A percentile compares a stretch with the other conserved stretches of the same genome.
phyloP scores from a whole-genome alignment of 257 asterid genomes.

The Buddleja alternifolia region DNA sequence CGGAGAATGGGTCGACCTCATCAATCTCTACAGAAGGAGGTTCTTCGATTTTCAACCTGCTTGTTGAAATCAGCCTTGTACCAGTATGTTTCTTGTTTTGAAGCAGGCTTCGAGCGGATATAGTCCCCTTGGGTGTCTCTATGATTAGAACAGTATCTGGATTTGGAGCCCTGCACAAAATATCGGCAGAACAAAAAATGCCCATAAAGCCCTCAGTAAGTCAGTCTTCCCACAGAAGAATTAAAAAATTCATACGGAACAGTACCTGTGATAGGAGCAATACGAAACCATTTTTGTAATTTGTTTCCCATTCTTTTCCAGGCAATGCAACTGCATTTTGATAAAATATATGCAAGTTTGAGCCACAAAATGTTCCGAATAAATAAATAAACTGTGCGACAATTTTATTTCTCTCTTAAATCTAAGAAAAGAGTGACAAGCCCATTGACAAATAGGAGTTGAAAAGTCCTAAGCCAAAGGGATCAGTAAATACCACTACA shows the following conservation, averaged over 20 bases:
- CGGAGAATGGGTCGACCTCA: conserved; percentile 77
- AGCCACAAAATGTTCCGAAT: too few relatives aligned
- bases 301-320: conserved; percentile 93
- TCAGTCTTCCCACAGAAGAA: too few relatives aligned
- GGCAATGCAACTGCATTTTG: conserved; percentile 86
- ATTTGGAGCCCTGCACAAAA: conserved; percentile 72
- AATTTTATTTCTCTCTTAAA: neutral
- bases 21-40: conserved; percentile 56
- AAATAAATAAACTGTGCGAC: too few relatives aligned
- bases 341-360: conserved; percentile 30
- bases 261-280: conserved; percentile 96
- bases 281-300: conserved; percentile 90
- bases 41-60: conserved; percentile 70
- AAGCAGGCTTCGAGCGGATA: conserved; percentile 77
- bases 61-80: conserved; percentile 83
- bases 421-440: conserved; percentile 5
- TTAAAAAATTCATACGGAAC: neutral
- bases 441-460: neutral
- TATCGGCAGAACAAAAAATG: conserved; percentile 24
- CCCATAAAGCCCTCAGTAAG: neutral
- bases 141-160: conserved; percentile 90
- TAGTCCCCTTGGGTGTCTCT: conserved; percentile 85
- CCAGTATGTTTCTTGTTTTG: conserved; percentile 73
- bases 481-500: too few relatives aligned
- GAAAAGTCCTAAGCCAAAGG: conserved; percentile 9